A percentile compares a stretch with the other conserved stretches of the same genome.
These are phyloP conservation scores for Ceratocystis smalleyi DNA, from an alignment of 2,329 filamentous ascomycete genomes.

Conservation along the genomic window DNA sequence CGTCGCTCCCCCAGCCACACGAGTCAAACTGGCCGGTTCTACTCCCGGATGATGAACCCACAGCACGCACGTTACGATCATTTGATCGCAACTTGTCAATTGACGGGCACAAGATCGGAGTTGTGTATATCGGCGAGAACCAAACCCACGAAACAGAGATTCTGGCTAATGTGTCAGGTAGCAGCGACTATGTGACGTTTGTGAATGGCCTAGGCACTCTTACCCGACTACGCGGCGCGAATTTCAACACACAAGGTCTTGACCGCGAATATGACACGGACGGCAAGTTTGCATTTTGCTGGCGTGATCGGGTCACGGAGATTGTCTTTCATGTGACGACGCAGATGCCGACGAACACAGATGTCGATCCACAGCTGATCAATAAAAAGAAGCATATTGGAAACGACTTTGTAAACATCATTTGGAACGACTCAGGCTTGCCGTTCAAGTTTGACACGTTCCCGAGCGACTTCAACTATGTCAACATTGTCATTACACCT, in stretches of 20 bases:
- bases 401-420: slow-evolving; percentile 95
- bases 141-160: slow-evolving; percentile 75
- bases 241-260: slow-evolving; percentile 84
- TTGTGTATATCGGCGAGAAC: slow-evolving; percentile 80
- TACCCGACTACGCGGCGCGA: slow-evolving; percentile 63
- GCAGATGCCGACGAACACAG: slow-evolving; percentile 84
- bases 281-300: slow-evolving; percentile 78
- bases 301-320: slow-evolving; percentile 88
- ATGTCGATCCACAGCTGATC: slow-evolving; percentile 58
- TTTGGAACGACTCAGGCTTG: slow-evolving; percentile 91
- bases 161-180: slow-evolving; percentile 71
- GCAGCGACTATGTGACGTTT: slow-evolving; percentile 75
- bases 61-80: slow-evolving; percentile 56
- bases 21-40: slow-evolving; percentile 55
- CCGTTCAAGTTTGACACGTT: slow-evolving; percentile 85
- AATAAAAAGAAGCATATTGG: slow-evolving; percentile 91
- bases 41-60: slow-evolving; percentile 54
- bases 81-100: slow-evolving; percentile 84
- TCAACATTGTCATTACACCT: slow-evolving; percentile 90
- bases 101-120: slow-evolving; percentile 87
- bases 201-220: slow-evolving; percentile 67
- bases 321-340: slow-evolving; percentile 92
- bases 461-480: slow-evolving; percentile 87
- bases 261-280: slow-evolving; percentile 65
- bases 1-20: slow-evolving; percentile 42